These are phyloP conservation scores for Lunularia cruciata DNA, from an alignment of 225 moss, liverwort and hornwort genomes.

Conservation along the genomic window DNA sequence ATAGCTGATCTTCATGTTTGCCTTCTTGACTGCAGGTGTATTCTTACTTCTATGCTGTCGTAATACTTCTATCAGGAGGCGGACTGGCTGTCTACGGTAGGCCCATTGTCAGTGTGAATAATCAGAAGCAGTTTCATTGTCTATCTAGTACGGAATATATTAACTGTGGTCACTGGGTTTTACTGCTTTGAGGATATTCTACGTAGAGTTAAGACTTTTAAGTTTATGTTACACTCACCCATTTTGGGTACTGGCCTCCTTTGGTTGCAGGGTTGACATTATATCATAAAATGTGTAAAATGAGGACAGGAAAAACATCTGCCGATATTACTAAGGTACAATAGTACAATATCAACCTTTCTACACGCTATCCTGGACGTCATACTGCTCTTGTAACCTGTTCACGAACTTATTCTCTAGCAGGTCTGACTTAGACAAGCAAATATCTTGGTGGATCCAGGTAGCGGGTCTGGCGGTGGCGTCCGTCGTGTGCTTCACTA, in stretches of 20 bases:
- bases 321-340: constrained; percentile 73
- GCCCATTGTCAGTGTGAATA: neutral
- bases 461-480: constrained; percentile 82
- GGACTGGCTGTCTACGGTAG: constrained; percentile 81
- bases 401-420: too few relatives aligned
- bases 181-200: neutral
- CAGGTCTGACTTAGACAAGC: neutral
- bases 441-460: constrained; percentile 34
- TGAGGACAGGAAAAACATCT: constrained; percentile 71
- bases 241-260: neutral
- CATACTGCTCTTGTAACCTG: too few relatives aligned
- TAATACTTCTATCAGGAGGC: constrained; percentile 70
- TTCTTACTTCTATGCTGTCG: constrained; percentile 76
- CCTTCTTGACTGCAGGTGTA: too few relatives aligned
- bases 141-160: too few relatives aligned
- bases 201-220: neutral
- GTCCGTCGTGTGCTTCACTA: constrained; percentile 75
- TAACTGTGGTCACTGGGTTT: neutral
- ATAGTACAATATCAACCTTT: too few relatives aligned
- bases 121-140: too few relatives aligned
- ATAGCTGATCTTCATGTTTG: too few relatives aligned
- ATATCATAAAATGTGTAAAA: constrained; percentile 84
- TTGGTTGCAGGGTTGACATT: constrained; percentile 56
- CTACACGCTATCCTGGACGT: too few relatives aligned
- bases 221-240: neutral